These are phyloP conservation scores for Ophiostoma perfectum DNA, from an alignment of 2,329 filamentous ascomycete species.

Conservation along the genomic window DNA sequence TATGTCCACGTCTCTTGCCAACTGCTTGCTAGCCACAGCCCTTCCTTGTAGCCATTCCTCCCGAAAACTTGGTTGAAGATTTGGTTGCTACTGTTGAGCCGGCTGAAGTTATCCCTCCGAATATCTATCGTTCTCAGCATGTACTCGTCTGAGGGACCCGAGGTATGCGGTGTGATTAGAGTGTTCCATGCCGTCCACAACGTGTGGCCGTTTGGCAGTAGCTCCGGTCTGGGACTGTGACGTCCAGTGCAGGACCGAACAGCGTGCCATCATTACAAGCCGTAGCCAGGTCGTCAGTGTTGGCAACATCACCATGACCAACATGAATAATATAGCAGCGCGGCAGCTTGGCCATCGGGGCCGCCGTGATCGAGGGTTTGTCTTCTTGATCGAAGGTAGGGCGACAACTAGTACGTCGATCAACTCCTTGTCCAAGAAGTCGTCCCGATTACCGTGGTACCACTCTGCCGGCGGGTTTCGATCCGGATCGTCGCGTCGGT, in stretches of 20 bases:
- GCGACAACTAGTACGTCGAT: background rate
- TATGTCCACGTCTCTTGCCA: background rate
- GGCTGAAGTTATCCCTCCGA: background rate
- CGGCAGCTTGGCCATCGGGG: background rate
- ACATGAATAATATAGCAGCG: background rate
- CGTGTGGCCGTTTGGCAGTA: slow-evolving; percentile 60
- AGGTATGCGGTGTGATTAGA: slow-evolving; percentile 53
- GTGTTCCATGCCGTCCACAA: slow-evolving; percentile 67
- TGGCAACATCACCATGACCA: background rate
- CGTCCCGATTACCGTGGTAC: slow-evolving; percentile 41
- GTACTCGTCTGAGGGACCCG: slow-evolving; percentile 25
- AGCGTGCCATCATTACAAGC: slow-evolving; percentile 31
- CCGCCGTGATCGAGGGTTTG: background rate
- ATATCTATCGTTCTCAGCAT: background rate
- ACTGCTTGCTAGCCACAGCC: background rate
- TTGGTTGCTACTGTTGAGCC: background rate
- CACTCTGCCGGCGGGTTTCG: slow-evolving; percentile 45
- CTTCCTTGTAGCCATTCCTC: background rate
- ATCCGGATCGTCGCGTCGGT: slow-evolving; percentile 52
- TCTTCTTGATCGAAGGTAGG: background rate
- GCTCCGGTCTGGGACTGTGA: slow-evolving; percentile 79
- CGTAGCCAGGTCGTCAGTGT: background rate
- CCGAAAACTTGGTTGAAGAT: background rate
- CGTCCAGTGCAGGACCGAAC: slow-evolving; percentile 66
- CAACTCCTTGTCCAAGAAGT: background rate